These are phyloP conservation scores for Xylariaceae sp. DNA, from an alignment of 2,329 filamentous ascomycete genomes.

Conservation along the genomic window DNA sequence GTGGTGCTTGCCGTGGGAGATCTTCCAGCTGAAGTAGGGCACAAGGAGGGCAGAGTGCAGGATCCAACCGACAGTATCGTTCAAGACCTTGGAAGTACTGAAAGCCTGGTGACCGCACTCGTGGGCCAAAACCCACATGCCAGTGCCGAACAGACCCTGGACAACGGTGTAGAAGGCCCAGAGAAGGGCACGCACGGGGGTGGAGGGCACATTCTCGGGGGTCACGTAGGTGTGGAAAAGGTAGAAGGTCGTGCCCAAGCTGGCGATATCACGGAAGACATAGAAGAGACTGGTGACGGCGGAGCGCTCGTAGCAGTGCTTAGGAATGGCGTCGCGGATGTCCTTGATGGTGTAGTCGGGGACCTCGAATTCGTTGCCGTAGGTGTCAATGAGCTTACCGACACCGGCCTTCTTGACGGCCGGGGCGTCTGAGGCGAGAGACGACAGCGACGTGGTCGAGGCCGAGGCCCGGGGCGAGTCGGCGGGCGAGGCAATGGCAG, in stretches of 20 bases:
- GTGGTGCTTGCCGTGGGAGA: slow-evolving; percentile 99
- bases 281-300: slow-evolving; percentile 70
- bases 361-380: slow-evolving; percentile 89
- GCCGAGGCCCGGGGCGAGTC: slow-evolving; percentile 59
- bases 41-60: slow-evolving; percentile 84
- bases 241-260: slow-evolving; percentile 72
- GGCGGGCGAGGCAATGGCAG: slow-evolving; percentile 51
- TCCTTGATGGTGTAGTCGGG: slow-evolving; percentile 98
- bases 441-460: slow-evolving; percentile 89
- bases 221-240: slow-evolving; percentile 87
- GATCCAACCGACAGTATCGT: slow-evolving; percentile 89
- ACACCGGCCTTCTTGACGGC: slow-evolving; percentile 36
- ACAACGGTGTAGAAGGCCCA: slow-evolving; percentile 67
- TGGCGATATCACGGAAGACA: slow-evolving; percentile 73
- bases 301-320: slow-evolving; percentile 93
- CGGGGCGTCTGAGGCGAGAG: slow-evolving; percentile 63
- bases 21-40: slow-evolving; percentile 99
- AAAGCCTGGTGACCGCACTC: slow-evolving; percentile 98
- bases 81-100: slow-evolving; percentile 83
- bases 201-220: slow-evolving; percentile 71
- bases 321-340: slow-evolving; percentile 92
- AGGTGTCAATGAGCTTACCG: slow-evolving; percentile 76
- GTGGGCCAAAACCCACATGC: slow-evolving; percentile 93
- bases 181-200: slow-evolving; percentile 57
- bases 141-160: slow-evolving; percentile 90